A percentile compares a stretch with the other conserved stretches of the same genome.
phyloP scores from a whole-genome alignment of 2,329 filamentous ascomycete species.

The Myriosclerotinia duriaeana region DNA sequence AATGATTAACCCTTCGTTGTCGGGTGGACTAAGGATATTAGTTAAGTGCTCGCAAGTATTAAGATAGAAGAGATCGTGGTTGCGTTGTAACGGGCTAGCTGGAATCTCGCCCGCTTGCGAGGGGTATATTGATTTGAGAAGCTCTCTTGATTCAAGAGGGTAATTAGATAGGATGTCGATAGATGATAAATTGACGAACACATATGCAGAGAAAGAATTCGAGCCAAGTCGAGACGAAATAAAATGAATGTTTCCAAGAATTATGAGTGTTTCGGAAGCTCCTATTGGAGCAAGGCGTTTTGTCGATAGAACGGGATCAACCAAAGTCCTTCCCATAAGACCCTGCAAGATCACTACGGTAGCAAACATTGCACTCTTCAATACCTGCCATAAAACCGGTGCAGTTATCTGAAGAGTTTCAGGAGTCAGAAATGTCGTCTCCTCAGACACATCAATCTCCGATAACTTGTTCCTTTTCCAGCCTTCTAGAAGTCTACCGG shows the following conservation, averaged over 20 bases:
- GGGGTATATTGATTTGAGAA: constrained; percentile 47
- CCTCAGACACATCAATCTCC: constrained; percentile 62
- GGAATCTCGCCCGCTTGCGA: constrained; percentile 54
- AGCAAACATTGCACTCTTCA: constrained; percentile 65
- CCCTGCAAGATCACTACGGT: constrained; percentile 61
- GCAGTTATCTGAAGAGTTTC: constrained; percentile 58
- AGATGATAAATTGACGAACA: constrained; percentile 66
- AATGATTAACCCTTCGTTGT: constrained; percentile 61
- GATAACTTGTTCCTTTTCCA: constrained; percentile 70
- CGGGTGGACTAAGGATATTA: constrained; percentile 53
- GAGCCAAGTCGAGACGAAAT: constrained; percentile 64
- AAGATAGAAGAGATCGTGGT: constrained; percentile 70
- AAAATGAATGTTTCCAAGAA: constrained; percentile 66
- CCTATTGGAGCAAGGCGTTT: constrained; percentile 53
- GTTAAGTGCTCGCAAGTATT: constrained; percentile 71
- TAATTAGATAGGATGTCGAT: constrained; percentile 68
- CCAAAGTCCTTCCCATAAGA: constrained; percentile 57
- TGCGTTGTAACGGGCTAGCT: constrained; percentile 61
- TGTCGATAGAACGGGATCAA: constrained; percentile 54
- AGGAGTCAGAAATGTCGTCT: constrained; percentile 55
- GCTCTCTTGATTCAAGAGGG: constrained; percentile 57
- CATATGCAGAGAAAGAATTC: constrained; percentile 66
- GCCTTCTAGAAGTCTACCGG: constrained; percentile 52
- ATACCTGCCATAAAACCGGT: constrained; percentile 62
- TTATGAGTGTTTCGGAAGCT: constrained; percentile 61